A percentile compares a stretch with the other conserved stretches of the same genome.
phyloP scores from a whole-genome alignment of 176 grass and related monocot genomes.

The Eleusine coracana region DNA sequence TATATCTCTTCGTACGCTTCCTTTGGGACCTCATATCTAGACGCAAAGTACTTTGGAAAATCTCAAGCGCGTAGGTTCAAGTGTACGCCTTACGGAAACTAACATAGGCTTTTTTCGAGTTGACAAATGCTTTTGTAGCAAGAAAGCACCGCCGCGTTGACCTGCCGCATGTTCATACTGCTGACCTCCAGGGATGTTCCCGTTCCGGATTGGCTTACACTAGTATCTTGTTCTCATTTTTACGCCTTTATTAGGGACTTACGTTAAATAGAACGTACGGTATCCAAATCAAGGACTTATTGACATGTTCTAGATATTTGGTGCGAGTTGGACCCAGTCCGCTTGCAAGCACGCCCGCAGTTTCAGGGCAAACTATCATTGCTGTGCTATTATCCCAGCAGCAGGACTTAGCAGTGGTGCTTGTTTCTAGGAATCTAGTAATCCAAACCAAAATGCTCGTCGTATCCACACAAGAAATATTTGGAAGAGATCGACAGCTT shows the following conservation, averaged over 20 bases:
- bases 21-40: not conserved
- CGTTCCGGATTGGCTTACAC: not conserved
- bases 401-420: not conserved
- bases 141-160: conserved; percentile 38
- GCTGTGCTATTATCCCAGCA: not conserved
- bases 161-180: not conserved
- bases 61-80: not conserved
- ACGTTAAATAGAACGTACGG: not conserved
- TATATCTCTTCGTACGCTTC: not conserved
- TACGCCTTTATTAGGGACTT: not conserved
- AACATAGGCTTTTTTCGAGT: conserved; percentile 12
- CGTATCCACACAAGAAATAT: not conserved
- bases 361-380: not conserved
- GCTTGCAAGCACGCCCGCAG: not conserved
- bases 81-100: conserved; percentile 8
- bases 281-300: not conserved
- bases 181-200: conserved; percentile 21
- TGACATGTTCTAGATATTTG: not conserved
- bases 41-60: not conserved
- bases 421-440: not conserved
- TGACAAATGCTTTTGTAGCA: conserved; percentile 28
- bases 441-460: not conserved
- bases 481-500: no score
- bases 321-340: not conserved
- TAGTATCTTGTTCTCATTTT: not conserved